Percentiles rank a stretch among this genome's conserved stretches.
Conservation (phyloP, 768 basidiomycete species). For the Suillus subluteus region DNA sequence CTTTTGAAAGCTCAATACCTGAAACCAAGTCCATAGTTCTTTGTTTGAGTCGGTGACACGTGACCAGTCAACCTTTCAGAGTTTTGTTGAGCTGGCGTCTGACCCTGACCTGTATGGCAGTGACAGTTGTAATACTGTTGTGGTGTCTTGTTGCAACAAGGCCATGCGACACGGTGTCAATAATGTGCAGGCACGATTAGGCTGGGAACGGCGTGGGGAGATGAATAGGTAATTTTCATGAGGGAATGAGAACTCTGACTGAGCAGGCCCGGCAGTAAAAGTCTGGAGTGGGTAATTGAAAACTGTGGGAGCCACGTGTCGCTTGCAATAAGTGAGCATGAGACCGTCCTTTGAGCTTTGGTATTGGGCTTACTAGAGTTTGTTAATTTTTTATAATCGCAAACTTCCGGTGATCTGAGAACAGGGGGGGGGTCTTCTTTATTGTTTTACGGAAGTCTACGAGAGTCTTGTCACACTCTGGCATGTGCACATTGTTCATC, state of each 20-base stretch:
- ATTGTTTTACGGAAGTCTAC: constrained; percentile 16
- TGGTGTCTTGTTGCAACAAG: constrained; percentile 4
- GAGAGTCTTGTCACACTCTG: not conserved
- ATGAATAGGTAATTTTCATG: no score
- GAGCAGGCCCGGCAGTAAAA: no score
- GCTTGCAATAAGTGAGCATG: constrained; percentile 29
- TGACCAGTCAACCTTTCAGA: not conserved
- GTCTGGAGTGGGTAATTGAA: not conserved
- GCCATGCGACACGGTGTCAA: not conserved
- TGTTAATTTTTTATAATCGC: constrained; percentile 11
- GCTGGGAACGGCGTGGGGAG: not conserved
- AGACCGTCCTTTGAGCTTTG: not conserved
- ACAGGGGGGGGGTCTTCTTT: constrained; percentile 17
- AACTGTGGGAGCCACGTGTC: constrained; percentile 25
- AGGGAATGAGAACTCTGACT: no score
- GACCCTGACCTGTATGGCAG: not conserved
- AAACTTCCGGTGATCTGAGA: constrained; percentile 20
- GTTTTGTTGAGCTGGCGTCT: not conserved
- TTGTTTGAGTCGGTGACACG: not conserved
- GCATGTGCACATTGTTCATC: constrained; percentile 4
- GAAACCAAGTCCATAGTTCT: no score
- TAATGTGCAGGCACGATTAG: not conserved
- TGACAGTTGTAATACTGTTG: no score
- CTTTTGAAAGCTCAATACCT: no score
- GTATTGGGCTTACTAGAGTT: no score